phyloP scores from a whole-genome alignment of 2,329 filamentous ascomycete genomes.

The Colletotrichum lindemuthianum region DNA sequence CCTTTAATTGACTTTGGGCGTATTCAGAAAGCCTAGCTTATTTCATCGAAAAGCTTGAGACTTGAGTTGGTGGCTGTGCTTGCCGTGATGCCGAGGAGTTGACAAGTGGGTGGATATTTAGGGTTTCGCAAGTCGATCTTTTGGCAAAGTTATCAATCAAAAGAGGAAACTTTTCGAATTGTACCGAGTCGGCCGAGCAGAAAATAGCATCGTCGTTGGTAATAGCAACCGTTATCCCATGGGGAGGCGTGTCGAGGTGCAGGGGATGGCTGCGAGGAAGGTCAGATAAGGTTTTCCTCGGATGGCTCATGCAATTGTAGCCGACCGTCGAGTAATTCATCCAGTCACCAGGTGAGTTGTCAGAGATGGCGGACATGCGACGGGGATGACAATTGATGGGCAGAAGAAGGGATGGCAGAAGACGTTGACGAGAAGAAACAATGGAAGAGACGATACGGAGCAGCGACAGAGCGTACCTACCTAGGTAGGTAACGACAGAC shows the following conservation, averaged over 20 bases:
- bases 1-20: constrained; percentile 9
- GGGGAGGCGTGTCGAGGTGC: constrained; percentile 10
- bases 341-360: background rate
- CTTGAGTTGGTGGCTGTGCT: constrained; percentile 6
- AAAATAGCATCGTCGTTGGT: constrained; percentile 8
- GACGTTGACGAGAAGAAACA: background rate
- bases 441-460: background rate
- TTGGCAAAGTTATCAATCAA: constrained; percentile 5
- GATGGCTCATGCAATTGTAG: constrained; percentile 19
- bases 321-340: background rate
- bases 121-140: constrained; percentile 23
- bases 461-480: background rate
- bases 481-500: background rate
- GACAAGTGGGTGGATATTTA: constrained; percentile 3
- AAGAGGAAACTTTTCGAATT: constrained; percentile 11
- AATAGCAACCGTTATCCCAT: constrained; percentile 29
- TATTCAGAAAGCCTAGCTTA: background rate
- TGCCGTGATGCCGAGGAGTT: constrained; percentile 19
- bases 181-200: background rate
- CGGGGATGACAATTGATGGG: too few species aligned
- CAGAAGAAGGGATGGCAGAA: background rate
- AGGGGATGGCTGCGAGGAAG: constrained; percentile 25
- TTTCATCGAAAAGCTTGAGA: constrained; percentile 3
- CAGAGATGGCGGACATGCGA: too few species aligned
- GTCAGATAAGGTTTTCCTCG: constrained; percentile 30